phyloP scores from a whole-genome alignment of 106 monocot species.

The Gastrodia elata region DNA sequence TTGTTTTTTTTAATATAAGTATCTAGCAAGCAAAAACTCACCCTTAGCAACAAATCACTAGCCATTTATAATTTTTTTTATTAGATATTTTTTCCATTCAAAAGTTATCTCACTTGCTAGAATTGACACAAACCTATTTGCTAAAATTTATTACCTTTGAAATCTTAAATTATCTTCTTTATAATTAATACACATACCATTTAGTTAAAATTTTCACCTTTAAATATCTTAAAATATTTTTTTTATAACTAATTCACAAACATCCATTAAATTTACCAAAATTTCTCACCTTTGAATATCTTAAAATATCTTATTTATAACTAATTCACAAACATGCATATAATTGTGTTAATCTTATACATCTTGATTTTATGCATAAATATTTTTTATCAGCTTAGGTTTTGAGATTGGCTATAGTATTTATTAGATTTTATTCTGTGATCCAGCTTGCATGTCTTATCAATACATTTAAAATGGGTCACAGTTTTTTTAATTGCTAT shows the following conservation, averaged over 20 bases:
- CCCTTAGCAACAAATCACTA: too few relatives aligned
- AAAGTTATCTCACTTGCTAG: too few relatives aligned
- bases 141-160: too few relatives aligned
- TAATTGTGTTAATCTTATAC: neutral
- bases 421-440: neutral
- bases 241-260: neutral
- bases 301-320: neutral
- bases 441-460: neutral
- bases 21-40: too few relatives aligned
- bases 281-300: neutral
- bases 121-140: too few relatives aligned
- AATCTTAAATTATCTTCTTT: too few relatives aligned
- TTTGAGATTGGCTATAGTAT: neutral
- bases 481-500: neutral
- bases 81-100: too few relatives aligned
- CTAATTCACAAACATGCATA: neutral
- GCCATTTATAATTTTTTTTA: too few relatives aligned
- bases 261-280: too few relatives aligned
- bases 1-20: too few relatives aligned
- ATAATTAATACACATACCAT: too few relatives aligned
- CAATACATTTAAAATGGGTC: neutral
- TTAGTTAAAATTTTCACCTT: too few relatives aligned
- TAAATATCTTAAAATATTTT: neutral
- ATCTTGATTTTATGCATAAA: neutral
- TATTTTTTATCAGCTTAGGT: neutral